These are phyloP conservation scores for Poronia punctata DNA, from an alignment of 495 filamentous ascomycete species.

Conservation along the genomic window DNA sequence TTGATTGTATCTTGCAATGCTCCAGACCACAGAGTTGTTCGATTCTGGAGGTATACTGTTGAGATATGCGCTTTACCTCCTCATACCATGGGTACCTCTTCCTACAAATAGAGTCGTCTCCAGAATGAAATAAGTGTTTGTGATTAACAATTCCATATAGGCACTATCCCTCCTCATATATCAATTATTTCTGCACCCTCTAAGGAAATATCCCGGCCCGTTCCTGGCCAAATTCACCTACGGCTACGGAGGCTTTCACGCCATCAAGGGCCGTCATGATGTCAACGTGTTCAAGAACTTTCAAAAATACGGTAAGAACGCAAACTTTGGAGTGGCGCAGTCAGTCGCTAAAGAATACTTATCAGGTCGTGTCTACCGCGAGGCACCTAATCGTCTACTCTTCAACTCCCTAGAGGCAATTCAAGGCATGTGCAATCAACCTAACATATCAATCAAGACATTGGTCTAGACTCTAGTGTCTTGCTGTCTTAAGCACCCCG, in stretches of 20 bases:
- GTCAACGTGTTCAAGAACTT: constrained; percentile 32
- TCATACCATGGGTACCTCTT: too few relatives aligned
- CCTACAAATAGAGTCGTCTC: too few relatives aligned
- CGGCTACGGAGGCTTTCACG: constrained; percentile 33
- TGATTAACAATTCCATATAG: too few relatives aligned
- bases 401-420: constrained; percentile 37
- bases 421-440: constrained; percentile 24
- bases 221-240: constrained; percentile 35
- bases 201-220: constrained; percentile 41
- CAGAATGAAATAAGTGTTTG: too few relatives aligned
- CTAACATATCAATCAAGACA: not conserved
- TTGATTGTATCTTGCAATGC: too few relatives aligned
- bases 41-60: too few relatives aligned
- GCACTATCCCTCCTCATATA: not conserved
- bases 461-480: too few relatives aligned
- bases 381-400: constrained; percentile 41
- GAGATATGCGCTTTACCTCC: too few relatives aligned
- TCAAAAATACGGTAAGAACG: constrained; percentile 28
- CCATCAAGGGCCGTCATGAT: constrained; percentile 35
- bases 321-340: not conserved
- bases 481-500: too few relatives aligned
- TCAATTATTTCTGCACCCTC: constrained; percentile 3
- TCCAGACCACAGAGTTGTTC: too few relatives aligned
- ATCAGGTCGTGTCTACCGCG: constrained; percentile 31
- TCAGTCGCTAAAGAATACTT: constrained; percentile 10